Percentiles rank a stretch among this genome's conserved stretches.
Conservation (phyloP, 768 basidiomycete genomes). For the Pleurotus pulmonarius region DNA sequence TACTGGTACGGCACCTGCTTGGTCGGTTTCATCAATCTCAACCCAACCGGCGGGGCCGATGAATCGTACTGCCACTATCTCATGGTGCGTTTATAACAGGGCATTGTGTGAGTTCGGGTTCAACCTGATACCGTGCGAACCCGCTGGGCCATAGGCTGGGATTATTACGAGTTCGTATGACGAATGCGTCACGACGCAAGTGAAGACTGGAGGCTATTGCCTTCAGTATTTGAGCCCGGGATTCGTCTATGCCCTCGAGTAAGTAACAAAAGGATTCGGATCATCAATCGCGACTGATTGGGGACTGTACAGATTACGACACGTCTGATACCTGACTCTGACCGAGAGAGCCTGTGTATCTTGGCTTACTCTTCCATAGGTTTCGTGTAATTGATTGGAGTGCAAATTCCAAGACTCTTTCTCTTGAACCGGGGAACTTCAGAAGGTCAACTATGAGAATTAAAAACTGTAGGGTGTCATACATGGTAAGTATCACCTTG, state of each 20-base stretch:
- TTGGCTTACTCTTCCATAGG: no score
- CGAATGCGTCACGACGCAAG: constrained; percentile 1
- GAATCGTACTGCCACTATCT: constrained; percentile 12
- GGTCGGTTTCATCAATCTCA: constrained; percentile 9
- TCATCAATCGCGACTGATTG: no score
- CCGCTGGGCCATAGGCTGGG: neutral
- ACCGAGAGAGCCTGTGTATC: no score
- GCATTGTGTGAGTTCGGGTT: neutral
- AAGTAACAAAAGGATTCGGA: neutral
- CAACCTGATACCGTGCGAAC: neutral
- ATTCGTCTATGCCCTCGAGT: constrained; percentile 3
- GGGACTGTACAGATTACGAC: no score
- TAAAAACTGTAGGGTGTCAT: no score
- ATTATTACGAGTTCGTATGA: constrained; percentile 1
- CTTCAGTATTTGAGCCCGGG: constrained; percentile 1
- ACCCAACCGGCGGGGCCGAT: constrained; percentile 3
- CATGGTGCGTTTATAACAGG: constrained; percentile 1
- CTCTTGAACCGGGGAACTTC: no score
- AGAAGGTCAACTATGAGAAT: no score
- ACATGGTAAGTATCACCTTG: no score
- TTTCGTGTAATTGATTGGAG: no score
- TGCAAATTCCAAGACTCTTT: no score
- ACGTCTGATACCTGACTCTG: no score
- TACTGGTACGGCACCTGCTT: constrained; percentile 10
- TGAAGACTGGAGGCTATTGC: constrained; percentile 1